Evolutionary conservation across 176 grass and related monocot species (phyloP).

Genomic region (Coix lacrymajobi): DNA sequence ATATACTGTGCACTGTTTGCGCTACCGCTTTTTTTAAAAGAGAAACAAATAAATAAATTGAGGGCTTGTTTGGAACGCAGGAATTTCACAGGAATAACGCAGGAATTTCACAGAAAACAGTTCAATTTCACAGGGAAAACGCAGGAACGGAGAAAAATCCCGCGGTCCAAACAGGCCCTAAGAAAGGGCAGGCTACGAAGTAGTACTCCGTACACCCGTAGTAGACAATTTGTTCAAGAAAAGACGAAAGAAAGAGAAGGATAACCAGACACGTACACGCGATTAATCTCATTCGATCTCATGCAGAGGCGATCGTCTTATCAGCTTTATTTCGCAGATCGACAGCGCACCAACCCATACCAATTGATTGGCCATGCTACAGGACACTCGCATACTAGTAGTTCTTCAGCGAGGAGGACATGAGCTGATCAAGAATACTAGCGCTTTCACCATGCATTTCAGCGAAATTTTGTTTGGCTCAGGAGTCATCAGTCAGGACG

Average conservation of each 20-base stretch:
- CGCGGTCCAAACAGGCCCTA: no score
- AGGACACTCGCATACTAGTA: not conserved
- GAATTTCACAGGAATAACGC: no score
- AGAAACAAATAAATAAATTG: not conserved
- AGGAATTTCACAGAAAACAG: no score
- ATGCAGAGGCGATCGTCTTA: not conserved
- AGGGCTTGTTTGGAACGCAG: no score
- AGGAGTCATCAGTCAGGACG: not conserved
- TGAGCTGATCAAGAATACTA: not conserved
- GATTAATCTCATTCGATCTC: not conserved
- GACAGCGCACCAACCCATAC: not conserved
- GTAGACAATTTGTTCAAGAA: constrained; percentile 8
- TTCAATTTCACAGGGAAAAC: no score
- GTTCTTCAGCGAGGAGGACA: not conserved
- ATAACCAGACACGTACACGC: not conserved
- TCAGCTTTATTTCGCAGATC: not conserved
- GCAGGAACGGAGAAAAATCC: no score
- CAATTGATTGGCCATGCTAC: not conserved
- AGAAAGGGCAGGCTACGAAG: not conserved
- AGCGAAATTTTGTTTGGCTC: not conserved
- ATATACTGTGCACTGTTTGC: not conserved
- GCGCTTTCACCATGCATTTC: not conserved
- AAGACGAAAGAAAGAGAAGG: not conserved
- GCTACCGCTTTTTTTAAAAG: constrained; percentile 22
- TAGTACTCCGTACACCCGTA: not conserved